Conservation (phyloP, 805 yeast genomes). For the Soucietia sequanensis region DNA sequence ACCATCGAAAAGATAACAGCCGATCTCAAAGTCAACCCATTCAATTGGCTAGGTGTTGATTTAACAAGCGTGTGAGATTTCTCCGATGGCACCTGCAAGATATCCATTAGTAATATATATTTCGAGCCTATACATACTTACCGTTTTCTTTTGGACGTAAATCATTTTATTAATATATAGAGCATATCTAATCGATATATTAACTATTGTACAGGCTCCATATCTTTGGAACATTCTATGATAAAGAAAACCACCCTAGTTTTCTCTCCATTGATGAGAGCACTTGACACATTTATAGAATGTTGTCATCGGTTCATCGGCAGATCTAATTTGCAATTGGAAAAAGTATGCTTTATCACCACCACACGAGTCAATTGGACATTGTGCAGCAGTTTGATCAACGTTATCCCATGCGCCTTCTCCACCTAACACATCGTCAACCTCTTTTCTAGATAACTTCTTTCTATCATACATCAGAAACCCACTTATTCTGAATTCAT, state of each 20-base stretch:
- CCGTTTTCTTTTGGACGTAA: too few relatives aligned
- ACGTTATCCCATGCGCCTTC: slow-evolving; percentile 99
- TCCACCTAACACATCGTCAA: slow-evolving; percentile 95
- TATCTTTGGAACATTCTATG: too few relatives aligned
- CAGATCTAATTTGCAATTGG: slow-evolving; percentile 94
- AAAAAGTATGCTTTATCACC: slow-evolving; percentile 92
- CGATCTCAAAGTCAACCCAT: too few relatives aligned
- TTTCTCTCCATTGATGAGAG: slow-evolving; percentile 96
- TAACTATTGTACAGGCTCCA: too few relatives aligned
- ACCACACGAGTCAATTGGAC: slow-evolving; percentile 86
- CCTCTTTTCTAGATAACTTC: slow-evolving; percentile 78
- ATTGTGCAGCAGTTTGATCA: slow-evolving; percentile 90
- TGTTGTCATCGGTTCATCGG: slow-evolving; percentile 99
- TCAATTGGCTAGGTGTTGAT: too few relatives aligned
- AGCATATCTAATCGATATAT: too few relatives aligned
- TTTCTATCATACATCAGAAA: slow-evolving; percentile 84
- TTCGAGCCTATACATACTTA: too few relatives aligned
- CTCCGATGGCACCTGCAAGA: neutral
- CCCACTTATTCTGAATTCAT: slow-evolving; percentile 85
- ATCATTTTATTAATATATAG: too few relatives aligned
- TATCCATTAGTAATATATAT: too few relatives aligned
- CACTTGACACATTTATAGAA: slow-evolving; percentile 94
- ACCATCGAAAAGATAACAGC: too few relatives aligned
- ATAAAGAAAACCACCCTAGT: slow-evolving; percentile 37
- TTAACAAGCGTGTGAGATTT: too few relatives aligned